phyloP scores from a whole-genome alignment of 2,329 filamentous ascomycete species.

The Talaromyces sp. region DNA sequence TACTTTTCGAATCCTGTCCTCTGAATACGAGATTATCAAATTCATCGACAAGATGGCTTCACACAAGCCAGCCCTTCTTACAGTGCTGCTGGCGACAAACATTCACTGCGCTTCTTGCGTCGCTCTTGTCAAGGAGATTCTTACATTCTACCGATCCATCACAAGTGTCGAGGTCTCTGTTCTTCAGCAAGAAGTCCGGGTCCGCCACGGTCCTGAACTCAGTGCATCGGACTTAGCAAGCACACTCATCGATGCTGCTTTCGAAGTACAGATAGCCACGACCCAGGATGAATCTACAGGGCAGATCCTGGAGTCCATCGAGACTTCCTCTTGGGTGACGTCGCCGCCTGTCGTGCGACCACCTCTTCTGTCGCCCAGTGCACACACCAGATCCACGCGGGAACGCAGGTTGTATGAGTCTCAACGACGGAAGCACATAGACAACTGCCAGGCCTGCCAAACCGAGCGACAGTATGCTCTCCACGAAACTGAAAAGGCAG shows the following conservation, averaged over 20 bases:
- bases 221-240: constrained; percentile 34
- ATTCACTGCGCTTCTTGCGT: constrained; percentile 50
- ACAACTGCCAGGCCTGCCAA: constrained; percentile 52
- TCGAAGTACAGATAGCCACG: constrained; percentile 46
- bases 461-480: constrained; percentile 34
- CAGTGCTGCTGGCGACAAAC: constrained; percentile 46
- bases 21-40: neutral
- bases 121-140: constrained; percentile 44
- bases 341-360: constrained; percentile 9
- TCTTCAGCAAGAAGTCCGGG: constrained; percentile 43
- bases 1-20: neutral
- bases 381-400: neutral
- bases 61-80: constrained; percentile 20
- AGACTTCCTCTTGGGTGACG: constrained; percentile 26
- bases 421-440: constrained; percentile 40
- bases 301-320: constrained; percentile 32
- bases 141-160: constrained; percentile 36
- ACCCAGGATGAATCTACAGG: constrained; percentile 35
- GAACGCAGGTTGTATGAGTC: constrained; percentile 7
- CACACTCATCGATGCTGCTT: constrained; percentile 44
- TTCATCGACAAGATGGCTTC: neutral
- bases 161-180: constrained; percentile 42
- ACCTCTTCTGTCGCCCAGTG: constrained; percentile 2
- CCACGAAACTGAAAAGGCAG: constrained; percentile 6
- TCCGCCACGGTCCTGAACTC: constrained; percentile 35